phyloP scores from a whole-genome alignment of 129 eudicot species.

The Sambucus nigra region DNA sequence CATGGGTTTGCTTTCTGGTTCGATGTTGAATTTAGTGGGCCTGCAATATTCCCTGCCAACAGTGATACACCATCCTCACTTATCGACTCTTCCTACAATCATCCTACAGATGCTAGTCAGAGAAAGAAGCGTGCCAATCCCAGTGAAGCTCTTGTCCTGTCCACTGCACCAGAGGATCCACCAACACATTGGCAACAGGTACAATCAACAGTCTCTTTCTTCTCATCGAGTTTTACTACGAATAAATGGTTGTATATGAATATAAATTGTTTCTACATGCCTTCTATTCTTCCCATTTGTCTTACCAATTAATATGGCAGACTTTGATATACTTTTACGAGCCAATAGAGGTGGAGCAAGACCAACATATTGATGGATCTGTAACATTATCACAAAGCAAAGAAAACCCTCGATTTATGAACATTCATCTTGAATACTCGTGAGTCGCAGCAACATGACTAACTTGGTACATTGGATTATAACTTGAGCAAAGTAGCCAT shows the following conservation, averaged over 20 bases:
- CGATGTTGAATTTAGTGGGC: slow-evolving; percentile 74
- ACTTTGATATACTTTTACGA: slow-evolving; percentile 77
- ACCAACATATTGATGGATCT: slow-evolving; percentile 80
- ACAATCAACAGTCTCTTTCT: no score
- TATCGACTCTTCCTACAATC: slow-evolving; percentile 22
- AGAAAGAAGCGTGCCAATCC: slow-evolving; percentile 80
- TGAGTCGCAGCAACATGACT: slow-evolving; percentile 30
- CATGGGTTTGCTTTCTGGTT: slow-evolving; percentile 99
- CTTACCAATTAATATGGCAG: slow-evolving; percentile 32
- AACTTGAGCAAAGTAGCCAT: background rate
- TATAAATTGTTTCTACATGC: background rate
- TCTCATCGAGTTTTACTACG: no score
- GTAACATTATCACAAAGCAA: slow-evolving; percentile 76
- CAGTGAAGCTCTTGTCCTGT: slow-evolving; percentile 66
- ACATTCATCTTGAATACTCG: slow-evolving; percentile 82
- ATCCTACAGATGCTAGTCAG: slow-evolving; percentile 24
- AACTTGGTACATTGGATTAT: background rate
- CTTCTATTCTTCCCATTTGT: background rate
- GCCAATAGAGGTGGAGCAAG: slow-evolving; percentile 89
- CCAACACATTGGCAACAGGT: slow-evolving; percentile 99
- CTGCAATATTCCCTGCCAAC: slow-evolving; percentile 17
- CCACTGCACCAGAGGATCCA: slow-evolving; percentile 98
- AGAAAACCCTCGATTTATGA: slow-evolving; percentile 87
- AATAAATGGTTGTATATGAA: background rate
- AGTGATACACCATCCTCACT: slow-evolving; percentile 26